Evolutionary conservation across 768 basidiomycete species (phyloP).

Genomic region (Rubroboletus pulcherrimus): DNA sequence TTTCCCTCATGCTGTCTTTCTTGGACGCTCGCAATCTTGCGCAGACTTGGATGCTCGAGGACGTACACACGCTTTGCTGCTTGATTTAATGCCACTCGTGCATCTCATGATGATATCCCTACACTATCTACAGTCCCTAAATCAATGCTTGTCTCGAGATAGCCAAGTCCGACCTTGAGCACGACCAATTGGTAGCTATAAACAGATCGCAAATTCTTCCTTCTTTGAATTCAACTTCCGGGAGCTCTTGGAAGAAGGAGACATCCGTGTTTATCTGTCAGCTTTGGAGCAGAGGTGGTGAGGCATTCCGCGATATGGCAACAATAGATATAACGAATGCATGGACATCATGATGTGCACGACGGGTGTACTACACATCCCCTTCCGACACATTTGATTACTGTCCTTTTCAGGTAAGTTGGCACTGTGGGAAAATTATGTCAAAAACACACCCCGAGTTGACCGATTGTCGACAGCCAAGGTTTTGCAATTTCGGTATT

Average conservation of each 20-base stretch:
- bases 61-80: not conserved
- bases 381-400: not conserved
- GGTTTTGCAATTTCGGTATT: no score
- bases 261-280: no score
- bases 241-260: no score
- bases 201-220: not conserved
- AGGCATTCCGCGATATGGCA: not conserved
- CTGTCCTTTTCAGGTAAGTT: no score
- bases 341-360: not conserved
- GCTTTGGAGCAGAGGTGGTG: not conserved
- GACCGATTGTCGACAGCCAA: no score
- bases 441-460: no score
- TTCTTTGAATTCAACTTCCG: not conserved
- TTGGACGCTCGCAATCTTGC: conserved; percentile 2
- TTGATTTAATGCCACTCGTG: conserved; percentile 10
- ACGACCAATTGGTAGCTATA: not conserved
- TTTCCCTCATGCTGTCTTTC: conserved; percentile 3
- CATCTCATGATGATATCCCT: conserved; percentile 28
- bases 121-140: conserved; percentile 21
- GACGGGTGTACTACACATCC: not conserved
- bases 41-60: conserved; percentile 6
- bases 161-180: not conserved
- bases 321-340: not conserved
- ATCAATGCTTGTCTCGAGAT: conserved; percentile 2
- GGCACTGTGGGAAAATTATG: no score